A percentile compares a stretch with the other conserved stretches of the same genome.
Evolutionary conservation across 169 alveolate genomes (phyloP).

Genomic region (Eimeria zaria): DNA sequence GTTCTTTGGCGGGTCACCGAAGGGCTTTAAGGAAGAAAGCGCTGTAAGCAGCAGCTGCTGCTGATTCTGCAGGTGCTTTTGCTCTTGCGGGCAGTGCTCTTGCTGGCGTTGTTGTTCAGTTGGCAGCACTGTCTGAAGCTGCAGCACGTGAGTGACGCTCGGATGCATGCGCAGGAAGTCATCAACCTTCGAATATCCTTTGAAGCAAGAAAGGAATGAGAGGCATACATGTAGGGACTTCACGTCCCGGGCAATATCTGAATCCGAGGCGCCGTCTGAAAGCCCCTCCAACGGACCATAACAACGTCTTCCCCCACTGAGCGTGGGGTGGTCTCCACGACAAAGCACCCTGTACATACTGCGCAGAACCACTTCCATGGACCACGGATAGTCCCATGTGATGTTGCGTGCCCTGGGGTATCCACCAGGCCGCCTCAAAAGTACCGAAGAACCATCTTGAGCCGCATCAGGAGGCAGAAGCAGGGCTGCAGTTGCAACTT

Average conservation of each 20-base stretch:
- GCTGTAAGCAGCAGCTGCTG: constrained; percentile 58
- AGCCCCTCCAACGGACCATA: not conserved
- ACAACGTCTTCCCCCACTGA: not conserved
- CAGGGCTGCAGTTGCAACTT: constrained; percentile 62
- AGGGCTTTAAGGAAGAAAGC: constrained; percentile 46
- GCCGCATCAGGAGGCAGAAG: constrained; percentile 65
- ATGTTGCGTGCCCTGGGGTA: not conserved
- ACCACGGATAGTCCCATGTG: constrained; percentile 62
- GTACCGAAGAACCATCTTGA: not conserved
- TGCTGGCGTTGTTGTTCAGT: not conserved
- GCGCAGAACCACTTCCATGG: constrained; percentile 29
- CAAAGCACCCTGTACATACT: constrained; percentile 60
- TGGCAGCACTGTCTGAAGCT: constrained; percentile 54
- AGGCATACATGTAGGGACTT: constrained; percentile 52
- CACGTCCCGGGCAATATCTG: not conserved
- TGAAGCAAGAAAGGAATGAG: constrained; percentile 30
- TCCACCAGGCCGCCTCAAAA: not conserved
- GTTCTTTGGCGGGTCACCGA: not conserved
- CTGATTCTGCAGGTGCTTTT: constrained; percentile 4
- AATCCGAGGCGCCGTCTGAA: not conserved
- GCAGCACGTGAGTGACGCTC: constrained; percentile 41
- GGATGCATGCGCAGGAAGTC: constrained; percentile 12
- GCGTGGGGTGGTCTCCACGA: constrained; percentile 71
- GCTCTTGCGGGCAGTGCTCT: not conserved
- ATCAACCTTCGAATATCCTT: not conserved